These are phyloP conservation scores for Leccinum variabile DNA, from an alignment of 1,284 basidiomycete genomes.

Conservation along the genomic window DNA sequence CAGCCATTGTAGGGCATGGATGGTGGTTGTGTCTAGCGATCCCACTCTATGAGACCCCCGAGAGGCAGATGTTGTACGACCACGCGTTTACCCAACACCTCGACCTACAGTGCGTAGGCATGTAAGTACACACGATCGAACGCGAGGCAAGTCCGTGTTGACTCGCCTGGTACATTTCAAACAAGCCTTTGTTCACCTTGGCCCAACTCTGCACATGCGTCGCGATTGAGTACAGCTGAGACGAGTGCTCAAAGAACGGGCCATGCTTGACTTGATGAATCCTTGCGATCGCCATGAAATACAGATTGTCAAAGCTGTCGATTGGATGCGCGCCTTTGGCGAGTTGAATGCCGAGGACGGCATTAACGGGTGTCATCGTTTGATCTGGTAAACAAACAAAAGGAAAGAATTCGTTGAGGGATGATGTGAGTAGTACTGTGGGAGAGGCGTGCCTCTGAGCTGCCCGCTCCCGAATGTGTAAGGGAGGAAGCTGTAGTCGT, in stretches of 20 bases:
- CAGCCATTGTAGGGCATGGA: background rate
- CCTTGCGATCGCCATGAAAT: constrained; percentile 79
- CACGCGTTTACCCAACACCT: constrained; percentile 94
- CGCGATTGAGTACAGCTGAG: constrained; percentile 86
- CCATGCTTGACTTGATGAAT: constrained; percentile 82
- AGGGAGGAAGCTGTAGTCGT: constrained; percentile 90
- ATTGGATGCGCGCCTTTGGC: constrained; percentile 38
- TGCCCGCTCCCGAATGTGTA: constrained; percentile 94
- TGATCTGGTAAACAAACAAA: constrained; percentile 46
- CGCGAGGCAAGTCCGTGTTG: background rate
- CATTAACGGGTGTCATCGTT: constrained; percentile 55
- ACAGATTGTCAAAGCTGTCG: constrained; percentile 55
- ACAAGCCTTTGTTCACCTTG: constrained; percentile 87
- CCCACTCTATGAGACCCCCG: constrained; percentile 77
- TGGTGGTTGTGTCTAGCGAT: constrained; percentile 25
- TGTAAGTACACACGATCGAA: constrained; percentile 4
- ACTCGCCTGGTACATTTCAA: constrained; percentile 91
- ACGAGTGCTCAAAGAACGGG: constrained; percentile 91
- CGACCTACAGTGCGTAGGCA: constrained; percentile 53
- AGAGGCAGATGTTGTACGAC: constrained; percentile 95
- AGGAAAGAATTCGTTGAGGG: constrained; percentile 11
- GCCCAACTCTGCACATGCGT: constrained; percentile 83
- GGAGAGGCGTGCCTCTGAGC: constrained; percentile 58
- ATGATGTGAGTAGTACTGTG: constrained; percentile 9
- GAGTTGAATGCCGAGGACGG: constrained; percentile 54